Conservation (phyloP, 2,329 filamentous ascomycete genomes). For the Ophiostoma fasciatum region DNA sequence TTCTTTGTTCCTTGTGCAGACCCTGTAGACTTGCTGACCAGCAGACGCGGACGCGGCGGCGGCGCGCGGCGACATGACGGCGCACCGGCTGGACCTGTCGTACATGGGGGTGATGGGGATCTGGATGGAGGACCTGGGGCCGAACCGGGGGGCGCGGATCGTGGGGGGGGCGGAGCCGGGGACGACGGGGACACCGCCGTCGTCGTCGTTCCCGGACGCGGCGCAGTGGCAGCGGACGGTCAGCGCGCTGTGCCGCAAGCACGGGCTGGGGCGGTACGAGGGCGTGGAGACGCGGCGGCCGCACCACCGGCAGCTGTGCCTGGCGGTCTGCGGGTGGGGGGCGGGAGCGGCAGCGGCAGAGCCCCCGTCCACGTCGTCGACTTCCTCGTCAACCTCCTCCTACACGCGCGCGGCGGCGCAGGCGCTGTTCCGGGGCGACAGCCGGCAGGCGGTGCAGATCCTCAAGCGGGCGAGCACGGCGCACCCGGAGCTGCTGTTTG, state of each 20-base stretch:
- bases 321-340: conserved; percentile 62
- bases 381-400: conserved; percentile 23
- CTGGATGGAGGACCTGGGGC: conserved; percentile 56
- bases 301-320: conserved; percentile 57
- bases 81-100: conserved; percentile 53
- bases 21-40: neutral
- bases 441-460: conserved; percentile 51
- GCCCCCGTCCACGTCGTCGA: conserved; percentile 16
- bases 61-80: conserved; percentile 53
- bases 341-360: no score
- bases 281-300: conserved; percentile 35
- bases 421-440: conserved; percentile 59
- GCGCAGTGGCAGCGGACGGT: conserved; percentile 47
- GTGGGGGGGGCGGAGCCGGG: no score
- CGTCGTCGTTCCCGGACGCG: conserved; percentile 32
- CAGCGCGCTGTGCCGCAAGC: conserved; percentile 46
- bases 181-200: conserved; percentile 26
- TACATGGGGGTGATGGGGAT: conserved; percentile 61
- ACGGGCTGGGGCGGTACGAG: conserved; percentile 31
- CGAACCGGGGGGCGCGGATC: conserved; percentile 13
- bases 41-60: conserved; percentile 49
- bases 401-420: conserved; percentile 64
- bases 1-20: neutral
- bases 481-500: conserved; percentile 51
- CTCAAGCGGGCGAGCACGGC: conserved; percentile 51